phyloP scores from a whole-genome alignment of 148 eudicot species.

The Heliosperma pusillum region DNA sequence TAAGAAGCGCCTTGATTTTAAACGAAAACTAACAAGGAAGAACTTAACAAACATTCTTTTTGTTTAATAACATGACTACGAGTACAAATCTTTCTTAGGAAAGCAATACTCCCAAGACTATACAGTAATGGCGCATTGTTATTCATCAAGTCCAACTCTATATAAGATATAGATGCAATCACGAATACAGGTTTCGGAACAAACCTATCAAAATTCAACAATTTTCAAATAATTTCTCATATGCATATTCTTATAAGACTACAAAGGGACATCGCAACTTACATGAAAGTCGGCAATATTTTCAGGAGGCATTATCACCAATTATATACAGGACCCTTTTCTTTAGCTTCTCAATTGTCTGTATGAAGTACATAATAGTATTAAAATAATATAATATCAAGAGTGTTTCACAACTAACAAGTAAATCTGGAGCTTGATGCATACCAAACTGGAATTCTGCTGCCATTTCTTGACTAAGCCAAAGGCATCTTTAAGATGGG shows the following conservation, averaged over 20 bases:
- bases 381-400: neutral
- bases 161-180: too few species aligned
- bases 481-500: constrained; percentile 71
- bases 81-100: neutral
- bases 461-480: constrained; percentile 62
- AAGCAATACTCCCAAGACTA: too few species aligned
- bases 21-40: neutral
- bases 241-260: neutral
- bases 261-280: constrained; percentile 15
- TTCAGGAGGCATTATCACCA: constrained; percentile 27
- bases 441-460: constrained; percentile 54
- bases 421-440: constrained; percentile 6
- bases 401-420: neutral
- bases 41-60: neutral
- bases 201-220: neutral
- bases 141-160: neutral
- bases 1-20: neutral
- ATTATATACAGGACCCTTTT: constrained; percentile 50
- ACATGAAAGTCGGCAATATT: constrained; percentile 21
- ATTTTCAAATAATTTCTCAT: neutral
- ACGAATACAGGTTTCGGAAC: neutral
- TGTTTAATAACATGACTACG: neutral
- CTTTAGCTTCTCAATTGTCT: constrained; percentile 63
- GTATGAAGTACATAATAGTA: constrained; percentile 11
- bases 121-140: neutral